Percentiles rank a stretch among this genome's conserved stretches.
These are phyloP conservation scores for Pseudogymnoascus sp. DNA, from an alignment of 2,329 filamentous ascomycete genomes.

Conservation along the genomic window DNA sequence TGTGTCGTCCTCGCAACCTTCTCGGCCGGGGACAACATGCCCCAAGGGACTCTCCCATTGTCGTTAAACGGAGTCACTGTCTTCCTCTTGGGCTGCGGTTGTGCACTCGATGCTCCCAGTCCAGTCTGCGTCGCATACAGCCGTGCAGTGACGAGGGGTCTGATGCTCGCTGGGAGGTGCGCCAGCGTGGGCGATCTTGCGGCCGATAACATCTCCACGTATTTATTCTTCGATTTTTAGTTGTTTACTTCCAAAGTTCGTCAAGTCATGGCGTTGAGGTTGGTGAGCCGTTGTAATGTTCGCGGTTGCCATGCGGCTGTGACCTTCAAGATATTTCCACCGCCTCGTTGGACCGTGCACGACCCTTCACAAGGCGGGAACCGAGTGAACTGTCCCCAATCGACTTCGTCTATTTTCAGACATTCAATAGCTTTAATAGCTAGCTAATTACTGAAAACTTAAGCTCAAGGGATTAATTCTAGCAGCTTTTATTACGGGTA, in stretches of 20 bases:
- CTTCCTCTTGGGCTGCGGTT: constrained; percentile 44
- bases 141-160: constrained; percentile 36
- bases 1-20: constrained; percentile 81
- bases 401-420: background rate
- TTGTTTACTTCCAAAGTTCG: background rate
- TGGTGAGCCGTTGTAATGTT: background rate
- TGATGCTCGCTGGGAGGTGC: constrained; percentile 32
- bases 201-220: constrained; percentile 18
- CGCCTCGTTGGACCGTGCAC: constrained; percentile 5
- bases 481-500: background rate
- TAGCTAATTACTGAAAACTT: background rate
- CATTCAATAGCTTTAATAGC: background rate
- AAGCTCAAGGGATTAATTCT: background rate
- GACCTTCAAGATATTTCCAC: constrained; percentile 4
- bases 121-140: constrained; percentile 52
- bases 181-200: constrained; percentile 26
- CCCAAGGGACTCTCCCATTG: constrained; percentile 75
- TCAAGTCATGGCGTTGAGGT: constrained; percentile 6
- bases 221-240: background rate
- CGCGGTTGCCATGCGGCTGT: background rate
- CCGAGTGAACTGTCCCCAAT: background rate
- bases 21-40: constrained; percentile 63
- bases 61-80: constrained; percentile 80
- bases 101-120: constrained; percentile 28
- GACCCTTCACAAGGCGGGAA: background rate